These are phyloP conservation scores for Lecanicillium sp. DNA, from an alignment of 2,329 filamentous ascomycete genomes.

Conservation along the genomic window DNA sequence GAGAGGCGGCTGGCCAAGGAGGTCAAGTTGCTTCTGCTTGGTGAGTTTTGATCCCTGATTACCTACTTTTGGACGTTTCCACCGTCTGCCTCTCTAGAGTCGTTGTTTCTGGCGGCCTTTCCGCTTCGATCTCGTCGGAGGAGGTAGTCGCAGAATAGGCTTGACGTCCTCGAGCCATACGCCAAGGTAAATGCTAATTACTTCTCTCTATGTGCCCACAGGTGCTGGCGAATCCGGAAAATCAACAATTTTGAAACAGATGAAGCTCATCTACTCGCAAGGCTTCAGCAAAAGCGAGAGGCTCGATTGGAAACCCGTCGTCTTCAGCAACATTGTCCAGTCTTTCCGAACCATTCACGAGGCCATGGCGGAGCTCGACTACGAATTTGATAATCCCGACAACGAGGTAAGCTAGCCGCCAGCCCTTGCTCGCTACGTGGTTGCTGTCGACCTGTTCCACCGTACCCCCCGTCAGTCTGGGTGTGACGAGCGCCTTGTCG, in stretches of 20 bases:
- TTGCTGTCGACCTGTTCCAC: no score
- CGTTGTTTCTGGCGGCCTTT: conserved; percentile 1
- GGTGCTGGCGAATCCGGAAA: conserved; percentile 88
- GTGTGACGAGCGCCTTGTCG: background rate
- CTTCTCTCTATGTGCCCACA: conserved; percentile 30
- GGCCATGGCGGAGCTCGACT: conserved; percentile 79
- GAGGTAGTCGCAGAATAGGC: no score
- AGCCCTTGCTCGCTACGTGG: conserved; percentile 9
- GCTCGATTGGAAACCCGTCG: conserved; percentile 88
- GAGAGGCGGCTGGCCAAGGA: conserved; percentile 81
- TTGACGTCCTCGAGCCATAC: no score
- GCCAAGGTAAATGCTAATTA: no score
- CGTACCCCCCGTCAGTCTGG: no score
- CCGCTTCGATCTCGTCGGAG: no score
- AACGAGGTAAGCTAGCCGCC: conserved; percentile 60
- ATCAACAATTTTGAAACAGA: conserved; percentile 96
- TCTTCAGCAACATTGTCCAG: conserved; percentile 90
- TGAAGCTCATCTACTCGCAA: conserved; percentile 94
- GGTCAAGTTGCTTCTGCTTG: conserved; percentile 88
- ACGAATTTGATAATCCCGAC: conserved; percentile 68
- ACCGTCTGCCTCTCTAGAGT: background rate
- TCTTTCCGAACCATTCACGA: conserved; percentile 86
- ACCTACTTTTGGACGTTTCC: no score
- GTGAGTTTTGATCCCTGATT: conserved; percentile 45
- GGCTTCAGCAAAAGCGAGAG: conserved; percentile 87